phyloP scores from a whole-genome alignment of 805 yeast species.

The Kodamaea fukazawae region DNA sequence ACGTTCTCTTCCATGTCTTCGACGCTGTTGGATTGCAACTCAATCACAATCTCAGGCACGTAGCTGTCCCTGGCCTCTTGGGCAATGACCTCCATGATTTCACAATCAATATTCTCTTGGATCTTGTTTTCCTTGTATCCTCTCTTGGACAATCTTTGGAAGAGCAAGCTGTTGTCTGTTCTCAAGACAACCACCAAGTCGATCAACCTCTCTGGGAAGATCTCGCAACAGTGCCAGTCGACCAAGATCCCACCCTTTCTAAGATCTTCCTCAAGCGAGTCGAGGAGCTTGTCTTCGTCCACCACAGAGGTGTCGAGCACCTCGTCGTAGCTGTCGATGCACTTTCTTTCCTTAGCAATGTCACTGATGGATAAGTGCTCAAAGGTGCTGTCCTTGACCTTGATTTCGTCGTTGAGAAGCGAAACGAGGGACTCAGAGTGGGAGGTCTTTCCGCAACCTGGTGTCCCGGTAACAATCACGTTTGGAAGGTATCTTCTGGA shows the following conservation, averaged over 20 bases:
- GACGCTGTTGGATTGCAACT: conserved; percentile 64
- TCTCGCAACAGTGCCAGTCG: conserved; percentile 98
- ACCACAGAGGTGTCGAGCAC: conserved; percentile 82
- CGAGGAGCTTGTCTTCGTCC: conserved; percentile 87
- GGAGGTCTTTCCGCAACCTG: conserved; percentile 85
- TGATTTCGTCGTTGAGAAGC: conserved; percentile 41
- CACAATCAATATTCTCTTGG: conserved; percentile 91
- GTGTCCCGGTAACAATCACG: conserved; percentile 91
- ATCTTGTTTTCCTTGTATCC: conserved; percentile 79
- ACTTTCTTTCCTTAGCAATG: conserved; percentile 71
- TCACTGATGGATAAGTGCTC: conserved; percentile 68
- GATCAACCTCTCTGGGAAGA: conserved; percentile 88
- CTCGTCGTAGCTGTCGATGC: conserved; percentile 83
- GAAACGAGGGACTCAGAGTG: conserved; percentile 61
- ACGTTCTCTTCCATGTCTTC: conserved; percentile 84
- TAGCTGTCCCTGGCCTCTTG: conserved; percentile 87
- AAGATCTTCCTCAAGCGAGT: conserved; percentile 72
- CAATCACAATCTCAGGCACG: conserved; percentile 77
- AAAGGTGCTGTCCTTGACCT: conserved; percentile 25
- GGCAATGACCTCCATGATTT: conserved; percentile 88
- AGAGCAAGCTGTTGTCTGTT: conserved; percentile 68
- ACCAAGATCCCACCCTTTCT: conserved; percentile 84
- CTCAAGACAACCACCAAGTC: conserved; percentile 89
- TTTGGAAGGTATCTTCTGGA: conserved; percentile 54
- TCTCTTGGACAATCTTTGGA: conserved; percentile 72